Evolutionary conservation across 2,329 filamentous ascomycete genomes (phyloP), one percentile per base, ranked within the genome.

Genomic region (Alternaria atra): DNA sequence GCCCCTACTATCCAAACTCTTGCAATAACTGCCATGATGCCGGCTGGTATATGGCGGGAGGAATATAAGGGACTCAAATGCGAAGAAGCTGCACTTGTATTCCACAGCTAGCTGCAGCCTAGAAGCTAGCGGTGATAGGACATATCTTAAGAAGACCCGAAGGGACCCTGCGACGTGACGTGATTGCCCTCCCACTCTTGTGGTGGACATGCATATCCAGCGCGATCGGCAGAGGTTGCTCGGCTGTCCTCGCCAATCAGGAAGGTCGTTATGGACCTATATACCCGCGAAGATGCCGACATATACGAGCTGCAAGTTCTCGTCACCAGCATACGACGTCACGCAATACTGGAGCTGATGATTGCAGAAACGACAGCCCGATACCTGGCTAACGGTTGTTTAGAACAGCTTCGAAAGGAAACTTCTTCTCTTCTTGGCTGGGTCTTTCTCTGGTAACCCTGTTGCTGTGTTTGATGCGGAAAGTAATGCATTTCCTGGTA

Each of bases 371-470:
- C 30, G 3, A 17, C 2, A 25, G 42, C 8, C 35, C 15, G 30
- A 12, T 12, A 32, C 13, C 10, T 34, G 17, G 12, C 12, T 34
- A 12, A 50, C 42, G 12, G 4, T 23, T 20, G 32, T 20, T 63
- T 35, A 68, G 40, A 73, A 72, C 13, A 73, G 20, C 44, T 58
- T 73, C 47, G 67, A 73, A 1, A 73, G 51, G 20, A 71, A 71
- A 20, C 59, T 66, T 52, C 63, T 68, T 62, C 69, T 74, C 50
- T 74, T 74, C 65, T 71, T 55, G 29, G 15, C 30, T 51, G 52
- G 48, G 35, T 39, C 9, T 25, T 52, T 68, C 34, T 25, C 47
- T 10, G 27, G 39, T 13, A 52, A n/a, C 12, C 23, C 25, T 12
- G 63, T 39, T 23, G 58, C 39, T n/a, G 67, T 54, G n/a, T 61